These are phyloP conservation scores for Coffea canephora DNA, from an alignment of 257 asterid species.

Conservation along the genomic window DNA sequence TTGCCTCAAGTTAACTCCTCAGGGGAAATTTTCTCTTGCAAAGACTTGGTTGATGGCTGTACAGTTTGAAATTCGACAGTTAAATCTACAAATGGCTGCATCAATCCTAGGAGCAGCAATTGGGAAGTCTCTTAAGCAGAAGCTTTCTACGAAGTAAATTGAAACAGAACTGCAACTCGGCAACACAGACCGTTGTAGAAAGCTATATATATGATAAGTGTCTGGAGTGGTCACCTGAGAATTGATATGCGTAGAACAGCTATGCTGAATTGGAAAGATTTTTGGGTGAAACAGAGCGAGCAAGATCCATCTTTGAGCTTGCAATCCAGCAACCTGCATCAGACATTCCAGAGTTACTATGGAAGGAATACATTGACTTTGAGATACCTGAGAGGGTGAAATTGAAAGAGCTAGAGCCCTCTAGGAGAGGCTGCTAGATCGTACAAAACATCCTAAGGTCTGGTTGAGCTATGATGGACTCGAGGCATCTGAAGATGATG, in stretches of 20 bases:
- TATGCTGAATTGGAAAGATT: conserved; percentile 83
- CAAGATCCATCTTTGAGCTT: conserved; percentile 87
- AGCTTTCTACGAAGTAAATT: conserved; percentile 93
- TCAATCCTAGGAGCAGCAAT: conserved; percentile 39
- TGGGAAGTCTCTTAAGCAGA: conserved; percentile 46
- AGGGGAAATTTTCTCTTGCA: conserved; percentile 68
- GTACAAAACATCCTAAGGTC: conserved; percentile 93
- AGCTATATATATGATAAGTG: conserved; percentile 62
- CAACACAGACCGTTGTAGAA: conserved; percentile 83
- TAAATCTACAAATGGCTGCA: conserved; percentile 47
- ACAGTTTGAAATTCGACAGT: conserved; percentile 85
- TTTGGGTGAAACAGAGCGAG: conserved; percentile 82
- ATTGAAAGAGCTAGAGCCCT: conserved; percentile 77
- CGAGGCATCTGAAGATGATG: conserved; percentile 75
- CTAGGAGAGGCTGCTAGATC: conserved; percentile 82
- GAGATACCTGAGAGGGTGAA: conserved; percentile 79
- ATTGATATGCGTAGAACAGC: conserved; percentile 94
- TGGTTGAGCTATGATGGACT: conserved; percentile 96
- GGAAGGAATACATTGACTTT: conserved; percentile 97
- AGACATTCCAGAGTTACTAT: conserved; percentile 91
- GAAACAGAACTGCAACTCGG: conserved; percentile 92
- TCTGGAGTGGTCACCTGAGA: conserved; percentile 88
- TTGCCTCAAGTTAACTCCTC: conserved; percentile 31
- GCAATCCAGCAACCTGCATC: conserved; percentile 94
- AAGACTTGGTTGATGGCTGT: conserved; percentile 96